Evolutionary conservation across 2,329 filamentous ascomycete species (phyloP).

Genomic region (Laburnicola sp.): DNA sequence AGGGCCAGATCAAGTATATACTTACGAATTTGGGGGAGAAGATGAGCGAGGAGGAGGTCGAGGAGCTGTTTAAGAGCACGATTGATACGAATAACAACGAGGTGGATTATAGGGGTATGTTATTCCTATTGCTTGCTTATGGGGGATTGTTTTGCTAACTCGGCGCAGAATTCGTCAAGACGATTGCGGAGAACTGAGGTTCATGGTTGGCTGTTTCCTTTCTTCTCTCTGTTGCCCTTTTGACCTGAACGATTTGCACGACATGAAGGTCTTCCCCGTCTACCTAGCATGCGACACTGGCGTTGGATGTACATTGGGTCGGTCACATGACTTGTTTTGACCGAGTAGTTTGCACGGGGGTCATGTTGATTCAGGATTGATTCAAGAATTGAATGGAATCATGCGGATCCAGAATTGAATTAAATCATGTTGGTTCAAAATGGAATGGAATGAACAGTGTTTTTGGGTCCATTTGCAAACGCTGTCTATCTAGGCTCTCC

Average conservation of each 20-base stretch:
- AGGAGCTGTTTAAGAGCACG: conserved; percentile 90
- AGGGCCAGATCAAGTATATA: conserved; percentile 97
- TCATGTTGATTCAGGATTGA: neutral
- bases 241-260: conserved; percentile 21
- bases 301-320: conserved; percentile 25
- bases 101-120: conserved; percentile 92
- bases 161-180: conserved; percentile 44
- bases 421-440: neutral
- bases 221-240: conserved; percentile 1
- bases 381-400: conserved; percentile 1
- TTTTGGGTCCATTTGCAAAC: conserved; percentile 39
- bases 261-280: conserved; percentile 26
- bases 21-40: conserved; percentile 98
- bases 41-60: conserved; percentile 98
- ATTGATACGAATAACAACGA: conserved; percentile 95
- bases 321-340: conserved; percentile 8
- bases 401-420: neutral
- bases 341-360: neutral
- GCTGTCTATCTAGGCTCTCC: conserved; percentile 30
- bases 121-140: neutral
- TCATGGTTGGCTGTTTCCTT: conserved; percentile 3
- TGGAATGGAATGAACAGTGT: conserved; percentile 18
- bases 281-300: conserved; percentile 32
- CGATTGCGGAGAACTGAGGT: conserved; percentile 44
- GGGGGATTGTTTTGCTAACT: neutral